A percentile compares a stretch with the other conserved stretches of the same genome.
Evolutionary conservation across 768 basidiomycete genomes (phyloP).

Genomic region (Lactarius sanguifluus): DNA sequence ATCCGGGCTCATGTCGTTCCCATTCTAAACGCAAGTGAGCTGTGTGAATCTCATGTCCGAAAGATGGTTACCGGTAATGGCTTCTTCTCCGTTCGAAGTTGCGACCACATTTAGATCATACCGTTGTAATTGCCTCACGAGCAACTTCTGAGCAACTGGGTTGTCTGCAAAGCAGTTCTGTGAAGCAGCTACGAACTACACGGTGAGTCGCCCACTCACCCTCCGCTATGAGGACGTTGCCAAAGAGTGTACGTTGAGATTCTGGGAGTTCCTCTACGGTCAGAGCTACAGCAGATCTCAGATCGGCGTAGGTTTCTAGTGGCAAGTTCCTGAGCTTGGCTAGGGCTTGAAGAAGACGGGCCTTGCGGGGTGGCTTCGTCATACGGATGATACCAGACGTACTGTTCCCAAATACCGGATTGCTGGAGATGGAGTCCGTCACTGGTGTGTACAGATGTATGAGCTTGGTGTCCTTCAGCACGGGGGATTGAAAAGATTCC

Average conservation of each 20-base stretch:
- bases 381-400: conserved; percentile 61
- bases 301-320: conserved; percentile 42
- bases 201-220: conserved; percentile 39
- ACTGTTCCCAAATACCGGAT: conserved; percentile 50
- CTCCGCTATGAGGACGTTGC: conserved; percentile 72
- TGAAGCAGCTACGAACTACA: background rate
- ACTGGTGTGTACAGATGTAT: conserved; percentile 74
- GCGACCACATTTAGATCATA: conserved; percentile 59
- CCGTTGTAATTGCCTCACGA: conserved; percentile 66
- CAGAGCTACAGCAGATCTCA: conserved; percentile 41
- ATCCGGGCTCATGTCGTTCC: conserved; percentile 65
- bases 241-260: conserved; percentile 56
- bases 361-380: conserved; percentile 68
- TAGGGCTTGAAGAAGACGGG: conserved; percentile 59
- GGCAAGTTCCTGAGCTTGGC: conserved; percentile 58
- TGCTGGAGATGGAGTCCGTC: conserved; percentile 51
- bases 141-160: conserved; percentile 63
- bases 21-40: conserved; percentile 47
- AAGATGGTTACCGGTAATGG: conserved; percentile 47
- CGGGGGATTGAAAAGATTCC: conserved; percentile 39
- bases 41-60: background rate
- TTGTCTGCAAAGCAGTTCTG: conserved; percentile 49
- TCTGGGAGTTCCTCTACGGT: conserved; percentile 48
- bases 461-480: conserved; percentile 57
- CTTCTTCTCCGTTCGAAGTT: conserved; percentile 68